Conservation (phyloP, 2,329 filamentous ascomycete genomes). For the Periconia digitata region DNA sequence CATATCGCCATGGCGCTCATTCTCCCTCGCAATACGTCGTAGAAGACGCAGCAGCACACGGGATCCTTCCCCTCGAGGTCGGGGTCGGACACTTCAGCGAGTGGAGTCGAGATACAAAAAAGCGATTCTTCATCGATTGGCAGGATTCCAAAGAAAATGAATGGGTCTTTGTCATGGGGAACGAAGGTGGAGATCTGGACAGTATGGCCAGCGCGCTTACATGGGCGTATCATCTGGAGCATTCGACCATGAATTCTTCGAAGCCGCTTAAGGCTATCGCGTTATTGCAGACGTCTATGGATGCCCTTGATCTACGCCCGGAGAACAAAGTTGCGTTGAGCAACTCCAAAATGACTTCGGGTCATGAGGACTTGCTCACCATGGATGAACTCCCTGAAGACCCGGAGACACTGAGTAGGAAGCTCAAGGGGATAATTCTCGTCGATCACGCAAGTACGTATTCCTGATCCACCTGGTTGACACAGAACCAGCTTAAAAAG, state of each 20-base stretch:
- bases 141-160: conserved; percentile 46
- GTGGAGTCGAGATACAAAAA: conserved; percentile 52
- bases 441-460: conserved; percentile 49
- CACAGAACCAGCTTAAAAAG: no score
- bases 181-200: conserved; percentile 49
- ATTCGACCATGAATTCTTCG: conserved; percentile 47
- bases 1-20: no score
- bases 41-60: conserved; percentile 8
- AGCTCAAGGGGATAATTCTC: conserved; percentile 50
- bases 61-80: conserved; percentile 5
- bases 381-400: conserved; percentile 53
- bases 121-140: conserved; percentile 51
- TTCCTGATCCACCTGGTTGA: no score
- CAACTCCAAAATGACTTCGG: conserved; percentile 50
- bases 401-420: conserved; percentile 46
- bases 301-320: conserved; percentile 51
- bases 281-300: conserved; percentile 49
- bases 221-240: conserved; percentile 53
- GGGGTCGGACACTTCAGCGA: conserved; percentile 54
- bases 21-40: no score
- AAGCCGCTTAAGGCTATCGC: conserved; percentile 50
- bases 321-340: conserved; percentile 51
- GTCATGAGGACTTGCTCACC: conserved; percentile 50
- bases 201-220: conserved; percentile 49
- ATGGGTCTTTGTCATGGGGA: conserved; percentile 52